Evolutionary conservation across 75 land plant species (phyloP), one percentile per base, ranked within the genome.

Genomic region (Cunninghamia lanceolata): DNA sequence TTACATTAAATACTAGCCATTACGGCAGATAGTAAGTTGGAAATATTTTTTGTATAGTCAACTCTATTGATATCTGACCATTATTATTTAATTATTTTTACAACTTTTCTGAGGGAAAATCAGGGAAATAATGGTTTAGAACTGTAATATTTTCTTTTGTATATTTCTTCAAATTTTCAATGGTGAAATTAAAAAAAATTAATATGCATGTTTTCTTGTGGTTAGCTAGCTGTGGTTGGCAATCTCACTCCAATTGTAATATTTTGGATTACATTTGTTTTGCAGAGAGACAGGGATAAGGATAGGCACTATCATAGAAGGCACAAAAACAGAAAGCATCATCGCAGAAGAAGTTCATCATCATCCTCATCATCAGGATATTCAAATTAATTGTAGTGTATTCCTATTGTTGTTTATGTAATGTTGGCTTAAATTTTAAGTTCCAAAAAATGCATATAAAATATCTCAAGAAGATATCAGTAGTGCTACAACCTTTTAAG

Each of bases 231-330:
- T 9, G 3, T 32, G 42, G 11, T 82, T n/a, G 54, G 36, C 52
- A 71, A 35, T 30, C 4, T 82, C 19, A 14, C n/a, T 82, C 54
- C 28, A 30, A 46, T 14, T 82, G 30, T 50, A 30, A n/a, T 50
- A 30, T n/a, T 45, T 28, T 50, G 36, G 28, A 32, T 50, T 82
- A 25, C 19, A 39, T 19, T 77, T 39, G 28, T 15, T 77, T 77
- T 82, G 21, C 83, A 82, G 83, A 82, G 59, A 52, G 56, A 82
- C 56, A 50, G 34, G 46, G 54, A 50, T 30, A 82, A 82, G 38
- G 56, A 34, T 32, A 82, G 59, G 5, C 30, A 82, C 30, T 54
- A 52, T 30, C 59, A 52, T 25, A 82, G n/a, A 34, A 82, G 46
- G 83, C 56, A 30, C 32, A 52, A 52, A 54, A 82, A 34, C 15